Percentiles rank a stretch among this genome's conserved stretches.
phyloP scores from a whole-genome alignment of 2,329 filamentous ascomycete genomes.

The Elsinoe arachidis region DNA sequence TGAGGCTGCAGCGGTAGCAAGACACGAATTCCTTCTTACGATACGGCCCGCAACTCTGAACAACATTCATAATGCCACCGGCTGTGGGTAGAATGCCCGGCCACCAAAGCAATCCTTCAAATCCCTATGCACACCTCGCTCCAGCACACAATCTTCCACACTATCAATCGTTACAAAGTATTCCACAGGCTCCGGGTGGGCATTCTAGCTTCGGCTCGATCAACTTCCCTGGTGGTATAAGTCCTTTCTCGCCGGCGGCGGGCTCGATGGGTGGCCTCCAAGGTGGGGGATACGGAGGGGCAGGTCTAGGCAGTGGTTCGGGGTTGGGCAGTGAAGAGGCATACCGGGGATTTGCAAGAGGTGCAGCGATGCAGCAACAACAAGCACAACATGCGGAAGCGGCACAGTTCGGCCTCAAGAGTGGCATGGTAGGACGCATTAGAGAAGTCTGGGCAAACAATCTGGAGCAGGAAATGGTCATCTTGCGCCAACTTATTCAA shows the following conservation, averaged over 20 bases:
- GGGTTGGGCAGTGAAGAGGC: constrained; percentile 81
- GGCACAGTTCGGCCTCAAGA: constrained; percentile 39
- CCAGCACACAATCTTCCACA: constrained; percentile 41
- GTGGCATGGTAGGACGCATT: constrained; percentile 67
- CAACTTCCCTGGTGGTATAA: constrained; percentile 33
- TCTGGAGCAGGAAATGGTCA: constrained; percentile 79
- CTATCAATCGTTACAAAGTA: constrained; percentile 30
- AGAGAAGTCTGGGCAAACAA: constrained; percentile 95
- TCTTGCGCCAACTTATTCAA: constrained; percentile 73
- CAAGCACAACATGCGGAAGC: constrained; percentile 34
- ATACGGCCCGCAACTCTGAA: neutral
- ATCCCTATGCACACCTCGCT: constrained; percentile 51
- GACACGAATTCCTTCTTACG: neutral
- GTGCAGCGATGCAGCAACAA: constrained; percentile 47
- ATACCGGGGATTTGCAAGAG: constrained; percentile 77
- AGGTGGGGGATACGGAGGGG: constrained; percentile 18
- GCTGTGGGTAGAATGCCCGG: constrained; percentile 45
- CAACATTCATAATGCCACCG: constrained; percentile 43
- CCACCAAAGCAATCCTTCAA: constrained; percentile 48
- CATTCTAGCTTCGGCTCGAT: constrained; percentile 58
- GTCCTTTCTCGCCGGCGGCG: constrained; percentile 36
- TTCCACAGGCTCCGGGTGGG: constrained; percentile 52
- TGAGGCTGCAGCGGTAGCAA: constrained; percentile 2
- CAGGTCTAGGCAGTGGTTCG: constrained; percentile 37
- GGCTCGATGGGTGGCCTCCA: constrained; percentile 43